These are phyloP conservation scores for Lipomyces anomalus DNA, from an alignment of 805 yeast species.

Conservation along the genomic window DNA sequence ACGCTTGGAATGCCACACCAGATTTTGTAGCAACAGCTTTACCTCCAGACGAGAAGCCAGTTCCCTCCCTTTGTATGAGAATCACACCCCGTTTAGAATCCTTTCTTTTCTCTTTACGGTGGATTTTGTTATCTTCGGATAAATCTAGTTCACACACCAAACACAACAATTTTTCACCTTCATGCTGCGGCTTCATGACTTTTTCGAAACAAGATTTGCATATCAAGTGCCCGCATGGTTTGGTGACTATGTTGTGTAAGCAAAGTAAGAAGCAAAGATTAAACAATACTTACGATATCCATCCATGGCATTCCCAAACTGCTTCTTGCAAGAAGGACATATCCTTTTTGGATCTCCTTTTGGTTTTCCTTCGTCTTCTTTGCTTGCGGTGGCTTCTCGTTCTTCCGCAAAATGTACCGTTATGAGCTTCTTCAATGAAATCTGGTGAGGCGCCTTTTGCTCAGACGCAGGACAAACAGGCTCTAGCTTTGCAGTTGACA, in stretches of 20 bases:
- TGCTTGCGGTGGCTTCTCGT: too few relatives aligned
- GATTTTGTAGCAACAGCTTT: constrained; percentile 17
- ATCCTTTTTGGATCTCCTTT: constrained; percentile 7
- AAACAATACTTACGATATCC: constrained; percentile 15
- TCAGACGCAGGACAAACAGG: constrained; percentile 22
- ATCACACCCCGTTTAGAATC: constrained; percentile 8
- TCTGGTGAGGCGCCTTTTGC: constrained; percentile 7
- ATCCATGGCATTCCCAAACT: constrained; percentile 13
- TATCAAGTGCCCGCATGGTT: constrained; percentile 23
- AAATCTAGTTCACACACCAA: constrained; percentile 19
- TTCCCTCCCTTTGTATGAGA: constrained; percentile 20
- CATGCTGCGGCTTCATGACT: constrained; percentile 15
- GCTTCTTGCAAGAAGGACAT: constrained; percentile 23
- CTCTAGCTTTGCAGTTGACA: constrained; percentile 1
- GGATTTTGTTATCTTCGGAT: background rate
- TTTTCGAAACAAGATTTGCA: constrained; percentile 20
- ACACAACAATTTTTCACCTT: constrained; percentile 17
- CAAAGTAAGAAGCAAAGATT: background rate
- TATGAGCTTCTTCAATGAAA: constrained; percentile 12
- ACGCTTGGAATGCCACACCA: constrained; percentile 25
- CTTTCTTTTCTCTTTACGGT: constrained; percentile 4
- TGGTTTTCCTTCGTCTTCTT: constrained; percentile 1
- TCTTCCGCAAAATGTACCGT: constrained; percentile 12
- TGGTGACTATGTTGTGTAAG: constrained; percentile 7
- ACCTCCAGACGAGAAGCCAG: constrained; percentile 24